These are phyloP conservation scores for Tricholoma saponaceum DNA, from an alignment of 768 basidiomycete species.

Conservation along the genomic window DNA sequence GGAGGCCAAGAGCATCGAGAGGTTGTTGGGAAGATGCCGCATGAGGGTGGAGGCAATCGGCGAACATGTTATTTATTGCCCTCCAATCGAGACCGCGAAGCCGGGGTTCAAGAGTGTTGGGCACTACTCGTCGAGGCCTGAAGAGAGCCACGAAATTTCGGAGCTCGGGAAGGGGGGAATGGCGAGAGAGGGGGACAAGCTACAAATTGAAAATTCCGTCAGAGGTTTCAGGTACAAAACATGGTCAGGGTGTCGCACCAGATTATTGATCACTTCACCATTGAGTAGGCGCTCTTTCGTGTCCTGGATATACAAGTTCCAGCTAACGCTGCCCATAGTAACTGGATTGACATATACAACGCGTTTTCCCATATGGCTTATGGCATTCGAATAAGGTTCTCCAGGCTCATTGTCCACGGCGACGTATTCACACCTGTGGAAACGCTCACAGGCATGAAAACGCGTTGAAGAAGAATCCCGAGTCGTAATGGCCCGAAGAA, in stretches of 20 bases:
- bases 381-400: constrained; percentile 23
- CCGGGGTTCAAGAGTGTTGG: constrained; percentile 65
- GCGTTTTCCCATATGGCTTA: constrained; percentile 42
- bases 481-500: constrained; percentile 57
- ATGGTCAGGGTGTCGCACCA: constrained; percentile 45
- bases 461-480: constrained; percentile 59
- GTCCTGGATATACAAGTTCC: constrained; percentile 40
- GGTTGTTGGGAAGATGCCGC: constrained; percentile 2
- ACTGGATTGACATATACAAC: constrained; percentile 88
- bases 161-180: constrained; percentile 86
- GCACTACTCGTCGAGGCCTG: constrained; percentile 69
- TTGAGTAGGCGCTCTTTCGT: constrained; percentile 34
- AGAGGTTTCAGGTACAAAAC: neutral
- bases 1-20: neutral
- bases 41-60: constrained; percentile 43
- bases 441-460: constrained; percentile 93
- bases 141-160: constrained; percentile 79
- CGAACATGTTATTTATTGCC: constrained; percentile 67
- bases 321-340: constrained; percentile 58
- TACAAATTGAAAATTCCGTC: constrained; percentile 26
- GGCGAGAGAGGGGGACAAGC: constrained; percentile 82
- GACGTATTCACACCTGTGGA: constrained; percentile 66
- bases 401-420: constrained; percentile 34
- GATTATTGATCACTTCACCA: constrained; percentile 45
- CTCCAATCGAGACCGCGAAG: constrained; percentile 66